Conservation (phyloP, 2,329 filamentous ascomycete species). For the Pseudogymnoascus sp. region DNA sequence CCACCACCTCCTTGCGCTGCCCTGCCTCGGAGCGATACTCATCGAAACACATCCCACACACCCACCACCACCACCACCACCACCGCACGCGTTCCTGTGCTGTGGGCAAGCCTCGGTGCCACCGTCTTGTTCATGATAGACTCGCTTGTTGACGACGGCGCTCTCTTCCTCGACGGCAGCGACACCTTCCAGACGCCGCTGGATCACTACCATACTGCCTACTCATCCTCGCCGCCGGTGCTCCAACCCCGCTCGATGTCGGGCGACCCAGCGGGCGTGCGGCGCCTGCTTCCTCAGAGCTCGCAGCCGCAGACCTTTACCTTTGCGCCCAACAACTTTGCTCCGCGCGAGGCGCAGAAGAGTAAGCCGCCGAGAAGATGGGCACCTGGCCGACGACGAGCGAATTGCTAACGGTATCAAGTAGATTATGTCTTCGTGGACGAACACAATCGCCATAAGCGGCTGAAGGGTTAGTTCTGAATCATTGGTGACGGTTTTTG, state of each 20-base stretch:
- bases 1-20: background rate
- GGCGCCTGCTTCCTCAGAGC: conserved; percentile 59
- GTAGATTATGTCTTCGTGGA: conserved; percentile 98
- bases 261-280: conserved; percentile 49
- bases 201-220: background rate
- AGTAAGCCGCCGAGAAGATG: conserved; percentile 46
- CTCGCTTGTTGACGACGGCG: background rate
- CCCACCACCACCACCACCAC: background rate
- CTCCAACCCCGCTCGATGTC: conserved; percentile 33
- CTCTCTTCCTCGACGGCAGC: background rate
- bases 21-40: background rate
- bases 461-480: conserved; percentile 67
- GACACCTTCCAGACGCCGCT: background rate
- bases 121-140: background rate
- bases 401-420: conserved; percentile 27
- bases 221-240: background rate
- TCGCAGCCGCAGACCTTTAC: conserved; percentile 68
- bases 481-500: conserved; percentile 13
- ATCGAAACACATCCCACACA: background rate
- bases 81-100: background rate
- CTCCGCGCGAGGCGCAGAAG: conserved; percentile 72
- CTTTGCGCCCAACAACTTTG: conserved; percentile 60
- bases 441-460: conserved; percentile 96
- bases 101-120: background rate
- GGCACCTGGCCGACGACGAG: background rate